Evolutionary conservation across 305 asterid species (phyloP), one percentile per base, ranked within the genome.

Genomic region (Rubia peregrina): DNA sequence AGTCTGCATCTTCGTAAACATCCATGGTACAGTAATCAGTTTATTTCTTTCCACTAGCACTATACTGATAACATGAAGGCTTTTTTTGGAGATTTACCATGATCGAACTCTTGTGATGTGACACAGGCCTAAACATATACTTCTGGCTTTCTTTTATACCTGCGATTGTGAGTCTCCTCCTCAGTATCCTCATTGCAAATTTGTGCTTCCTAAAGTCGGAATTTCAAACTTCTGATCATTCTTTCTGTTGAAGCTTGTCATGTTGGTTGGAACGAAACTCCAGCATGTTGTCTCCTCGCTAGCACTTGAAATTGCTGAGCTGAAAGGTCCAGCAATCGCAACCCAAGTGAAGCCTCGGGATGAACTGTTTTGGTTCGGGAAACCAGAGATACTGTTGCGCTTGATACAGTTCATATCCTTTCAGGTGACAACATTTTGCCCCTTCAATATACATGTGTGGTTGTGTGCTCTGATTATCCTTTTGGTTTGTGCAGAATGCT

Each of bases 71-170:
- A n/a, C n/a, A n/a, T n/a, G n/a, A n/a, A n/a, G n/a, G n/a, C n/a
- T n/a, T n/a, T 16, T 73, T 62, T 59, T 13, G 36, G 40, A 71
- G 41, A 44, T 62, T 66, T 43, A 11, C 60, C 61, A 11, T 70
- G 61, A 61, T 67, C 40, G 19, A 60, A 38, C 40, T 71, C 26
- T 61, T 72, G 12, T 44, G 13, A 9, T 44, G 17, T 69, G 70
- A 66, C 71, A 76, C 95, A 92, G 98, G 97, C 71, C 93, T 90
- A 60, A 87, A 90, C 79, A 84, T 90, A 66, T 90, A 92, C 84
- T 90, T 92, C 81, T 90, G 95, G 95, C 88, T 92, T 61, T 90
- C 98, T 4, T 92, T 92, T 71, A 81, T 90, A 77, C 98, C 98
- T 19, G 95, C 74, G 68, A 79, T 89, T 67, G 98, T 92, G 87